These are phyloP conservation scores for Biscogniauxia mediterranea DNA, from an alignment of 2,329 filamentous ascomycete genomes.

Conservation along the genomic window DNA sequence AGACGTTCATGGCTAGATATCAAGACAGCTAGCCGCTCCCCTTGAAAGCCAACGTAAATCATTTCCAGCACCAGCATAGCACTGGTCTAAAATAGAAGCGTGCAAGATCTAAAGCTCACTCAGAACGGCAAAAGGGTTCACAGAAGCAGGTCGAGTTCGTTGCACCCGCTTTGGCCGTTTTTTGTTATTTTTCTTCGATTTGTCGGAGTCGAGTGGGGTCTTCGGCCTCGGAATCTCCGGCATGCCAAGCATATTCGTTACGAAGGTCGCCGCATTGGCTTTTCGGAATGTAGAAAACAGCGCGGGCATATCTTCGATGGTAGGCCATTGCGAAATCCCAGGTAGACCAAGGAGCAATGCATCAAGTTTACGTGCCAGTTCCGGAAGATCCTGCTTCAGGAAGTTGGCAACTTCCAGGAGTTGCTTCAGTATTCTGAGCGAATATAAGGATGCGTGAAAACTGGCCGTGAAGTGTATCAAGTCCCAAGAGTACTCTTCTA, in stretches of 20 bases:
- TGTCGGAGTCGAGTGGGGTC: background rate
- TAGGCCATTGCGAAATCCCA: constrained; percentile 27
- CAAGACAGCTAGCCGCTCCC: background rate
- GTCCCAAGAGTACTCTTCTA: constrained; percentile 49
- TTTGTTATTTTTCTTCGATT: constrained; percentile 11
- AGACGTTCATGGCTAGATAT: background rate
- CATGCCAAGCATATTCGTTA: constrained; percentile 21
- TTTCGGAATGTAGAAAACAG: constrained; percentile 14
- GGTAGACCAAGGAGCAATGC: constrained; percentile 21
- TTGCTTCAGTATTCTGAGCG: constrained; percentile 55
- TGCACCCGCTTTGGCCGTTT: background rate
- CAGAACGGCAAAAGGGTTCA: constrained; percentile 25
- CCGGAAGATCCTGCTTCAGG: constrained; percentile 13
- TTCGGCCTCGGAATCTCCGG: constrained; percentile 4
- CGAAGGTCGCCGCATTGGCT: constrained; percentile 8
- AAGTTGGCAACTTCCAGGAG: constrained; percentile 36
- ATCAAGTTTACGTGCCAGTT: constrained; percentile 16
- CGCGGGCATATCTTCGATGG: constrained; percentile 19
- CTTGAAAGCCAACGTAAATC: background rate
- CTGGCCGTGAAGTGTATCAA: constrained; percentile 61
- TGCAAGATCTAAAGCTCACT: constrained; percentile 6
- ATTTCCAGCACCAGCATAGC: background rate
- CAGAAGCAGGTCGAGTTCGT: constrained; percentile 10
- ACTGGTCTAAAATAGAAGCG: background rate
- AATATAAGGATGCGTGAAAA: constrained; percentile 60